phyloP scores from a whole-genome alignment of 805 yeast genomes.

The Sugiyamaella smithiae region DNA sequence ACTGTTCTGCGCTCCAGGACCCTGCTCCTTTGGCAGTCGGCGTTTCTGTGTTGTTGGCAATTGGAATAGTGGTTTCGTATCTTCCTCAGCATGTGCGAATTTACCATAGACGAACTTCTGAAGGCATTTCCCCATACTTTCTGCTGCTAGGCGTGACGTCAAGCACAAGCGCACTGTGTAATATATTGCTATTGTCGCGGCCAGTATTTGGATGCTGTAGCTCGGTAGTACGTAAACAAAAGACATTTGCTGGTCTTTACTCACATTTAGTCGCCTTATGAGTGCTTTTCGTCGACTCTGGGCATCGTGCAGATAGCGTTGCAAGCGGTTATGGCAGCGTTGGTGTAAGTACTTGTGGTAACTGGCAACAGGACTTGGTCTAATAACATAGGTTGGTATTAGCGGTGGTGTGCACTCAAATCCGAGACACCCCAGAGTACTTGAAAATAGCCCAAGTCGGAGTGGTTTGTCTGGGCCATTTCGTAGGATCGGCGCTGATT shows the following conservation, averaged over 20 bases:
- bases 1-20: slow-evolving; percentile 20
- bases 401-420: slow-evolving; percentile 26
- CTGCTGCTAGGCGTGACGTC: slow-evolving; percentile 68
- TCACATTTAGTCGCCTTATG: slow-evolving; percentile 33
- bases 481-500: slow-evolving; percentile 21
- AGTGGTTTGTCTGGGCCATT: slow-evolving; percentile 33
- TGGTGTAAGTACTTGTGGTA: slow-evolving; percentile 36
- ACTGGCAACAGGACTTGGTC: slow-evolving; percentile 6
- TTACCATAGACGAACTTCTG: slow-evolving; percentile 56
- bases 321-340: slow-evolving; percentile 58
- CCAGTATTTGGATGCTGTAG: slow-evolving; percentile 63
- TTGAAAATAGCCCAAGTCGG: slow-evolving; percentile 20
- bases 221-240: slow-evolving; percentile 11
- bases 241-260: slow-evolving; percentile 10
- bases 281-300: slow-evolving; percentile 64
- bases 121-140: slow-evolving; percentile 74
- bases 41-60: slow-evolving; percentile 52
- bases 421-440: slow-evolving; percentile 20
- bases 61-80: slow-evolving; percentile 69
- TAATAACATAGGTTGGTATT: slow-evolving; percentile 21
- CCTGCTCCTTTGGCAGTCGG: slow-evolving; percentile 51
- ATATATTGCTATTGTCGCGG: slow-evolving; percentile 59
- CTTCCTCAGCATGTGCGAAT: slow-evolving; percentile 72
- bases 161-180: slow-evolving; percentile 64
- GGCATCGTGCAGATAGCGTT: slow-evolving; percentile 64